Evolutionary conservation across 169 alveolate species (phyloP).

Genomic region (Plasmodium knowlesi): DNA sequence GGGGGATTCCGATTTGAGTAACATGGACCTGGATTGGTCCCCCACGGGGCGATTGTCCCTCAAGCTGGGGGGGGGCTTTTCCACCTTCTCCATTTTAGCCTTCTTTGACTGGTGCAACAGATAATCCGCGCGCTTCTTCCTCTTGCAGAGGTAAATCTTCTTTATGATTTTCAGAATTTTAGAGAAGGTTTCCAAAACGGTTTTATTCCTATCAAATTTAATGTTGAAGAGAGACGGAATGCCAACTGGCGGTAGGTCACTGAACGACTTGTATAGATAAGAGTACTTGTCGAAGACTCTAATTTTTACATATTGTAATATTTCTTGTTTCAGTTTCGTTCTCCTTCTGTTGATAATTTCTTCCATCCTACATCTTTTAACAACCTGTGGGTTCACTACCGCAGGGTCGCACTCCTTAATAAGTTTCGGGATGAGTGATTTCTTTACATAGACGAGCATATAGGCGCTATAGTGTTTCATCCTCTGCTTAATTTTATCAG

Average conservation of each 20-base stretch:
- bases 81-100: background rate
- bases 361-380: slow-evolving; percentile 81
- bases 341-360: slow-evolving; percentile 79
- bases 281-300: slow-evolving; percentile 78
- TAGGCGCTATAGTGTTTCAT: slow-evolving; percentile 91
- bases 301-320: slow-evolving; percentile 80
- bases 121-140: background rate
- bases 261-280: slow-evolving; percentile 74
- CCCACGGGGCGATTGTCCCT: background rate
- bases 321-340: slow-evolving; percentile 79
- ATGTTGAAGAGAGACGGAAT: slow-evolving; percentile 74
- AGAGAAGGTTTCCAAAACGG: slow-evolving; percentile 73
- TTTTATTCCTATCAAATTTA: slow-evolving; percentile 75
- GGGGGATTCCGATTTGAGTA: background rate
- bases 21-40: background rate
- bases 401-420: slow-evolving; percentile 88
- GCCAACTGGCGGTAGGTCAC: slow-evolving; percentile 81
- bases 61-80: background rate
- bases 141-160: slow-evolving; percentile 44
- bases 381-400: slow-evolving; percentile 84
- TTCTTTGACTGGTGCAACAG: background rate
- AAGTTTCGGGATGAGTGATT: slow-evolving; percentile 86
- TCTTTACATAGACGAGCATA: slow-evolving; percentile 94
- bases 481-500: slow-evolving; percentile 79
- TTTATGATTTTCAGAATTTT: slow-evolving; percentile 71